phyloP scores from a whole-genome alignment of 208 protist genomes.

The Crithidia acanthocephali region DNA sequence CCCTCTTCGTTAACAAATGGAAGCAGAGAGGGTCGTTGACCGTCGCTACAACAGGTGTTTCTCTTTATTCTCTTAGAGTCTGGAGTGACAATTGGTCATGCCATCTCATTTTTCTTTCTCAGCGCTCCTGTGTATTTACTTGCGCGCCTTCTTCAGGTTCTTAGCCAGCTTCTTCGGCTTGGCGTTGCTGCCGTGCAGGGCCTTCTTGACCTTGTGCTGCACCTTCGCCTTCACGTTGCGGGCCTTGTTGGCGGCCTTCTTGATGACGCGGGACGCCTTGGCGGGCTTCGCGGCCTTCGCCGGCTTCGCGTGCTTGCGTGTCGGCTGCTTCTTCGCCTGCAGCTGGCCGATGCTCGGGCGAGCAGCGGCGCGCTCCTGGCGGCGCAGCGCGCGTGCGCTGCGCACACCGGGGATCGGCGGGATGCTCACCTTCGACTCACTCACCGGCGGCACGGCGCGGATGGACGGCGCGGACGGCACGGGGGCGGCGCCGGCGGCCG shows the following conservation, averaged over 20 bases:
- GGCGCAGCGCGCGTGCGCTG: constrained; percentile 26
- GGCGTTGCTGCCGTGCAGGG: neutral
- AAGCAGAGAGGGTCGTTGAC: too few relatives aligned
- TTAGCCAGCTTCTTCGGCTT: constrained; percentile 14
- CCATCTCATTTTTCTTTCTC: too few relatives aligned
- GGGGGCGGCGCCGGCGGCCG: neutral
- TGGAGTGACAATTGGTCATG: too few relatives aligned
- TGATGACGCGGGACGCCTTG: constrained; percentile 16
- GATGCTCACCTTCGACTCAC: constrained; percentile 19
- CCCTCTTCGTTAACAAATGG: too few relatives aligned
- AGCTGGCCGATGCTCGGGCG: neutral
- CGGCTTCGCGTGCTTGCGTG: constrained; percentile 1
- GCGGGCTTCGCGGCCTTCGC: constrained; percentile 11
- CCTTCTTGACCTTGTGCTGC: constrained; percentile 12
- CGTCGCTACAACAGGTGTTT: too few relatives aligned
- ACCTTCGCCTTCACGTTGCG: constrained; percentile 5
- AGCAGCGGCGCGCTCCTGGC: constrained; percentile 23
- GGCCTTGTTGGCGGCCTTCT: constrained; percentile 14
- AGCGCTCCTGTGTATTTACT: too few relatives aligned
- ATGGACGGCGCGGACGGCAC: constrained; percentile 3
- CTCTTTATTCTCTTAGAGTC: too few relatives aligned
- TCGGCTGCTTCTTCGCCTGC: constrained; percentile 25
- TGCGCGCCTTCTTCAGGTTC: constrained; percentile 19
- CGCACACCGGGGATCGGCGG: constrained; percentile 40
- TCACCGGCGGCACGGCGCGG: constrained; percentile 12